Base-by-base conservation (phyloP, 2,329 filamentous ascomycete genomes). In the Fusarium agapanthi region DNA sequence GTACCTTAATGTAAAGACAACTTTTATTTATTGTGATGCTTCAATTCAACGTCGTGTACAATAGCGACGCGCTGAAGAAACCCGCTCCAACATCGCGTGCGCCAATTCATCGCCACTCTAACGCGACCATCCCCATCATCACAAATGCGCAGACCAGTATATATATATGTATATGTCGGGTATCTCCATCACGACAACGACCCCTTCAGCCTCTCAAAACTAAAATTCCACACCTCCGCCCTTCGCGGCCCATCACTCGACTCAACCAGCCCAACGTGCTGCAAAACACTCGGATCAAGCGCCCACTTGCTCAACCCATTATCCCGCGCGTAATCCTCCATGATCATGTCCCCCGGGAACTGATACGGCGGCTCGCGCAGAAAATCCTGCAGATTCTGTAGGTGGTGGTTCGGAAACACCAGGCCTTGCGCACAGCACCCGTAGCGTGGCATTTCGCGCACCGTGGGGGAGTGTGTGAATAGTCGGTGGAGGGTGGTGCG, bases 341-440 rank as follows among this genome's bases (percentile, higher is more conserved):
- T 75, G 30, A 81, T 78, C 77, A 79, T 78, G 54, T 83, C 81
- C 5, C 80, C 81, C 0, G 80, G 75, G 40, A 80, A 81, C 28
- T 76, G 68, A n/a, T 68, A 82, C 5, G 80, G 80, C 13, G 80
- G 80, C 18, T 77, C 70, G 12, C 77, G 69, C 10, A 81, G 68
- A 30, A 81, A 56, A 18, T 60, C 59, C 35, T 78, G 75, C 4
- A 83, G 58, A 5, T 59, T 71, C 10, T 73, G 68, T 7, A 83
- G 62, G 22, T 83, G 78, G 5, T 76, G 76, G 12, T 69, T 63
- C 8, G 82, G 80, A 41, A 81, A 81, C 7, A 83, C 77, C 5
- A 83, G 69, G 1, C 82, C 82, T 61, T 83, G 82, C 1, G 81
- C 79, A 61, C 82, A 83, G 65, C 82, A 83, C 1, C 82, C 82